phyloP scores from a whole-genome alignment of 306 rosid species.

The Carpinus fangiana region DNA sequence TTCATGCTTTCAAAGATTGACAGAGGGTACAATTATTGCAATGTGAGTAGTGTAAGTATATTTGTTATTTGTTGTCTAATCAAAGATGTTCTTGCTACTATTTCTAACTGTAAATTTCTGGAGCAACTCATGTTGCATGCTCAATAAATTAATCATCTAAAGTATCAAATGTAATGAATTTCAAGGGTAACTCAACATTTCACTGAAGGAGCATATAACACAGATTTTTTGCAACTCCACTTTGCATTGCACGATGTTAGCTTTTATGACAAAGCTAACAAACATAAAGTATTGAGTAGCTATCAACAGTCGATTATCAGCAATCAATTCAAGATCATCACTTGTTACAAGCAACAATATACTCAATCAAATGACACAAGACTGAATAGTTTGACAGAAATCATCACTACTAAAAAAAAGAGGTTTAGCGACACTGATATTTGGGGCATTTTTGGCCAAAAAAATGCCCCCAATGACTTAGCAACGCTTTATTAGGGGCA shows the following conservation, averaged over 20 bases:
- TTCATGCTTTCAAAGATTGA: neutral
- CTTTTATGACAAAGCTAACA: neutral
- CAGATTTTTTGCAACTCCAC: neutral
- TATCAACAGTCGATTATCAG: neutral
- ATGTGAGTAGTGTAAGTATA: neutral
- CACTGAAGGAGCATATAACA: neutral
- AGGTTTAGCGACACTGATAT: no score
- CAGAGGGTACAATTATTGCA: neutral
- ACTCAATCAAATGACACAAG: neutral
- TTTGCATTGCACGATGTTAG: neutral
- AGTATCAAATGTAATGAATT: neutral
- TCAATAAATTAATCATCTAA: neutral
- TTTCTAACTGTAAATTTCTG: neutral
- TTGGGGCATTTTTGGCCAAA: no score
- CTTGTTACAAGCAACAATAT: neutral
- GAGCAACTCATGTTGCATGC: neutral
- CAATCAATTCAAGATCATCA: neutral
- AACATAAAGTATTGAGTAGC: neutral
- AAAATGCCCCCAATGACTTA: no score
- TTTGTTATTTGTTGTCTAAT: neutral
- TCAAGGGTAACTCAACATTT: neutral
- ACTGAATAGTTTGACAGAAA: constrained; percentile 4
- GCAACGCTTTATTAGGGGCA: no score
- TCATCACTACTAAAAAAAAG: no score
- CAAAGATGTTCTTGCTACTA: no score